Evolutionary conservation across 257 asterid species (phyloP).

Genomic region (Ehretia macrophylla): DNA sequence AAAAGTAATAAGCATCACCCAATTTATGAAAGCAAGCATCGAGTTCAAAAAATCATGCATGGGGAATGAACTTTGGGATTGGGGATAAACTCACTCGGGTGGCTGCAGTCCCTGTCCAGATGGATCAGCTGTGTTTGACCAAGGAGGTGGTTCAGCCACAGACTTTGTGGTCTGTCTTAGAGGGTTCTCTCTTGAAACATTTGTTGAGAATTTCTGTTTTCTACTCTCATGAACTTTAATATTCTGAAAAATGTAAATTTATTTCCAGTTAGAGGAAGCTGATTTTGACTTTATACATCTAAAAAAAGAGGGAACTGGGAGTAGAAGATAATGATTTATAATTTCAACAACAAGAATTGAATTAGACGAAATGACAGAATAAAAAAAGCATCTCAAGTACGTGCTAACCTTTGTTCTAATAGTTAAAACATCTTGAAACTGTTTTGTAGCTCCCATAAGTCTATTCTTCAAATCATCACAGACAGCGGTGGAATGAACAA

Average conservation of each 20-base stretch:
- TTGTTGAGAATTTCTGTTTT: slow-evolving; percentile 73
- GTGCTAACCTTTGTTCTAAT: slow-evolving; percentile 58
- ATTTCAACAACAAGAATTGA: not conserved
- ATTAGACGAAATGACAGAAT: not conserved
- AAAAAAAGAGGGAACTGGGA: not conserved
- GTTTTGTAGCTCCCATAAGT: slow-evolving; percentile 72
- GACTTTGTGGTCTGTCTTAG: slow-evolving; percentile 40
- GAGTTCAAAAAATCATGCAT: no score
- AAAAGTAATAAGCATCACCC: no score
- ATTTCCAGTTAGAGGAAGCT: not conserved
- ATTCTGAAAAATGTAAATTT: slow-evolving; percentile 36
- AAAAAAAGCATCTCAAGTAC: no score
- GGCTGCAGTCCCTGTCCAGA: no score
- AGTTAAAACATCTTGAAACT: slow-evolving; percentile 74
- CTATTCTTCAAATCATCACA: slow-evolving; percentile 80
- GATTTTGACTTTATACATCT: not conserved
- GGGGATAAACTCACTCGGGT: slow-evolving; percentile 36
- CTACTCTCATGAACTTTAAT: slow-evolving; percentile 75
- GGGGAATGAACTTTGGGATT: no score
- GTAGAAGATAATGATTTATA: not conserved
- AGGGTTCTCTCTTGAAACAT: slow-evolving; percentile 66
- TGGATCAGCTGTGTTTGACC: slow-evolving; percentile 42
- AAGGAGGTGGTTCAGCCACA: slow-evolving; percentile 59
- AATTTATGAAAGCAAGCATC: no score
- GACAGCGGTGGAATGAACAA: slow-evolving; percentile 72